Conservation (phyloP, 495 filamentous ascomycete genomes). For the Neurospora sp. region DNA sequence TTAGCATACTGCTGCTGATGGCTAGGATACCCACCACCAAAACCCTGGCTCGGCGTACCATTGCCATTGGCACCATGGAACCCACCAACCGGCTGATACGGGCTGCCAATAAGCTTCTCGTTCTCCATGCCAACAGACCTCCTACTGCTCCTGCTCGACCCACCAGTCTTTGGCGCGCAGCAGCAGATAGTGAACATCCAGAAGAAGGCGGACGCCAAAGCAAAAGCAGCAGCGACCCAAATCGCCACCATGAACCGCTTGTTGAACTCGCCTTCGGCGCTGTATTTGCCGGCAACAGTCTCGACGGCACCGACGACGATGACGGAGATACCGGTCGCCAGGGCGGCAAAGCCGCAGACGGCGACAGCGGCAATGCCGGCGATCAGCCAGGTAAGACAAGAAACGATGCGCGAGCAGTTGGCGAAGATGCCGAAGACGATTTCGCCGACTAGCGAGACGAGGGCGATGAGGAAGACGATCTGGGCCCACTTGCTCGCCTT, state of each 20-base stretch:
- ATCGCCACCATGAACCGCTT: conserved; percentile 54
- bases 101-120: conserved; percentile 39
- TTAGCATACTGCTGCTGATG: conserved; percentile 11
- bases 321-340: conserved; percentile 50
- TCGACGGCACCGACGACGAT: conserved; percentile 62
- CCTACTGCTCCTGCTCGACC: conserved; percentile 10
- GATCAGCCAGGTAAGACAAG: conserved; percentile 39
- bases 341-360: conserved; percentile 46
- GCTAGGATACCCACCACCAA: not conserved
- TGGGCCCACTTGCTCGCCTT: conserved; percentile 74
- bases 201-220: conserved; percentile 63
- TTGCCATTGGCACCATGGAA: conserved; percentile 18
- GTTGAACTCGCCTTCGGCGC: conserved; percentile 53
- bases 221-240: conserved; percentile 75
- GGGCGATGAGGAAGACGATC: conserved; percentile 60
- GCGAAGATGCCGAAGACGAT: conserved; percentile 70
- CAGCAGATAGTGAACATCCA: conserved; percentile 89
- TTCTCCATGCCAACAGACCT: conserved; percentile 4
- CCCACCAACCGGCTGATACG: conserved; percentile 37
- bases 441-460: conserved; percentile 61
- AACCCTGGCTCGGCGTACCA: conserved; percentile 7
- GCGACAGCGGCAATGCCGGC: conserved; percentile 46
- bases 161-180: conserved; percentile 44
- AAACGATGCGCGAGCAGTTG: conserved; percentile 37
- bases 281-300: conserved; percentile 51